phyloP scores from a whole-genome alignment of 2,329 filamentous ascomycete species.

The Bipolaris bicolor region DNA sequence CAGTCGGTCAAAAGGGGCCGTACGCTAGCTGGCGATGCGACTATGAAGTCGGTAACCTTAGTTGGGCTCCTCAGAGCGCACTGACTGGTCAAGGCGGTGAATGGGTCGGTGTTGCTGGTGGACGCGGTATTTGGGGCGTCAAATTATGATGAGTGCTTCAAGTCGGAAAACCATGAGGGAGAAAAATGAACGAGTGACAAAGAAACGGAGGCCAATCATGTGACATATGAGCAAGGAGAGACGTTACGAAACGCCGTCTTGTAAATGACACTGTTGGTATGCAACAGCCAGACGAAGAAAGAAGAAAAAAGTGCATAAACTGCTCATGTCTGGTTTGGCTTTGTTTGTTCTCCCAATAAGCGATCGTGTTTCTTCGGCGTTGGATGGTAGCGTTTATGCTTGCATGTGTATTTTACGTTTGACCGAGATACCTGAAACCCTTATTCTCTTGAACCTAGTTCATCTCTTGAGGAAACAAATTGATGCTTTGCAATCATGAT shows the following conservation, averaged over 20 bases:
- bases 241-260: not conserved
- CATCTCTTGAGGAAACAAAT: not conserved
- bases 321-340: not conserved
- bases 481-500: too few relatives aligned
- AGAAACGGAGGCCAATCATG: not conserved
- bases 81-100: constrained; percentile 74
- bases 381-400: not conserved
- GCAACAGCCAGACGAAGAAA: not conserved
- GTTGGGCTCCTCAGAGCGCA: constrained; percentile 77
- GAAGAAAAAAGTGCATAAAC: not conserved
- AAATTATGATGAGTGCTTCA: constrained; percentile 50
- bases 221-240: not conserved
- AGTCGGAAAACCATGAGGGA: not conserved
- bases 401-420: not conserved
- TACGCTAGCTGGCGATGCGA: constrained; percentile 83
- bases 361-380: not conserved
- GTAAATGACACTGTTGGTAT: not conserved
- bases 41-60: constrained; percentile 84
- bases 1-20: constrained; percentile 65
- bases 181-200: not conserved
- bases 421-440: constrained; percentile 4
- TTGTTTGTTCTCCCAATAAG: not conserved
- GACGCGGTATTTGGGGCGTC: constrained; percentile 81
- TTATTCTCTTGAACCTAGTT: not conserved
- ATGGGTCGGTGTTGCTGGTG: constrained; percentile 83